A percentile compares a stretch with the other conserved stretches of the same genome.
phyloP scores from a whole-genome alignment of 306 rosid genomes.

The Lupinus albus region DNA sequence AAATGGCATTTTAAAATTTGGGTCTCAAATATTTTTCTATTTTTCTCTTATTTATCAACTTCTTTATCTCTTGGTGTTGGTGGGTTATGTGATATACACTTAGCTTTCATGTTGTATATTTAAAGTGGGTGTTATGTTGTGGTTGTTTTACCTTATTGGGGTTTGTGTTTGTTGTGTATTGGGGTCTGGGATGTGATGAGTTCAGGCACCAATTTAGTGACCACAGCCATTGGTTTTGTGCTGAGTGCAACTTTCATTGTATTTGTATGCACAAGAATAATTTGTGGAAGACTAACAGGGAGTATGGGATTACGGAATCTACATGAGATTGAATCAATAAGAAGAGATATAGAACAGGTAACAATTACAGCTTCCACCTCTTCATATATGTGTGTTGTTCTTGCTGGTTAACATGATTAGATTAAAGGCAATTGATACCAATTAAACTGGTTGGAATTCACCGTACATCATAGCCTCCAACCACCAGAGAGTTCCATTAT shows the following conservation, averaged over 20 bases:
- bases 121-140: slow-evolving; percentile 8
- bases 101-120: slow-evolving; percentile 8
- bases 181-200: slow-evolving; percentile 46
- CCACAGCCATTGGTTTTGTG: slow-evolving; percentile 85
- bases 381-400: slow-evolving; percentile 6
- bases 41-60: slow-evolving; percentile 24
- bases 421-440: not conserved
- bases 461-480: too few relatives aligned
- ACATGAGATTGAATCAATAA: slow-evolving; percentile 65
- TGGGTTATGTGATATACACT: slow-evolving; percentile 39
- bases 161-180: slow-evolving; percentile 16
- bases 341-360: slow-evolving; percentile 82
- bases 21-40: slow-evolving; percentile 23
- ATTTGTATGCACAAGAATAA: slow-evolving; percentile 90
- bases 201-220: slow-evolving; percentile 65
- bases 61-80: slow-evolving; percentile 36
- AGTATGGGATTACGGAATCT: slow-evolving; percentile 50
- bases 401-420: slow-evolving; percentile 27
- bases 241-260: slow-evolving; percentile 94
- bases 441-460: too few relatives aligned
- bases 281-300: slow-evolving; percentile 78
- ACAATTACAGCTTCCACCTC: slow-evolving; percentile 33
- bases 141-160: slow-evolving; percentile 22
- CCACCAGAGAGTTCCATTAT: too few relatives aligned
- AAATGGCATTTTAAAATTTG: not conserved